Percentiles rank a stretch among this genome's conserved stretches.
phyloP scores from a whole-genome alignment of 179 eudicot genomes.

The Camellia oleifera region DNA sequence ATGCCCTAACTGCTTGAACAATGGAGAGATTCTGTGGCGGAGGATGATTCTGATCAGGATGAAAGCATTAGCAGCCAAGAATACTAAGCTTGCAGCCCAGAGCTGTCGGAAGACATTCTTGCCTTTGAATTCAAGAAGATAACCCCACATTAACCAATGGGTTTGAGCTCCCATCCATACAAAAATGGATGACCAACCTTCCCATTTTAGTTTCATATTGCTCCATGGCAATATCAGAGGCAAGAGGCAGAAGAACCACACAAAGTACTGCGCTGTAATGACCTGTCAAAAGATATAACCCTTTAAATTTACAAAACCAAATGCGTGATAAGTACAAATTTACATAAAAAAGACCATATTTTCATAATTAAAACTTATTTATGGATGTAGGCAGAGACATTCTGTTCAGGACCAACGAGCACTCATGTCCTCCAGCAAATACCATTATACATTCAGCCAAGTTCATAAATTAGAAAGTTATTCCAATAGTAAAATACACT shows the following conservation, averaged over 20 bases:
- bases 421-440: too few species aligned
- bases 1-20: slow-evolving; percentile 33
- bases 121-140: slow-evolving; percentile 85
- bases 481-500: not conserved
- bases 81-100: slow-evolving; percentile 79
- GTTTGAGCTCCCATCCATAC: slow-evolving; percentile 86
- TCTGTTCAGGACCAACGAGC: too few species aligned
- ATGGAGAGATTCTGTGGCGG: slow-evolving; percentile 53
- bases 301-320: not conserved
- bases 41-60: slow-evolving; percentile 51
- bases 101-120: slow-evolving; percentile 79
- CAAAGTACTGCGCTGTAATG: slow-evolving; percentile 95
- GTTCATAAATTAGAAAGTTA: not conserved
- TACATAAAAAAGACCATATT: not conserved
- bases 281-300: slow-evolving; percentile 43
- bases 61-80: slow-evolving; percentile 72
- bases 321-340: not conserved
- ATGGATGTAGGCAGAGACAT: too few species aligned
- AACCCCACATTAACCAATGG: slow-evolving; percentile 95
- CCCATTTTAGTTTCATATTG: slow-evolving; percentile 74
- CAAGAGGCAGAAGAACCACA: slow-evolving; percentile 90
- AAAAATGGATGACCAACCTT: slow-evolving; percentile 52
- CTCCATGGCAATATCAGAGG: slow-evolving; percentile 90
- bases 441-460: not conserved
- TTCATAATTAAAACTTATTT: not conserved